Conservation (phyloP, 2,329 filamentous ascomycete species). For the Epichloe scottii region DNA sequence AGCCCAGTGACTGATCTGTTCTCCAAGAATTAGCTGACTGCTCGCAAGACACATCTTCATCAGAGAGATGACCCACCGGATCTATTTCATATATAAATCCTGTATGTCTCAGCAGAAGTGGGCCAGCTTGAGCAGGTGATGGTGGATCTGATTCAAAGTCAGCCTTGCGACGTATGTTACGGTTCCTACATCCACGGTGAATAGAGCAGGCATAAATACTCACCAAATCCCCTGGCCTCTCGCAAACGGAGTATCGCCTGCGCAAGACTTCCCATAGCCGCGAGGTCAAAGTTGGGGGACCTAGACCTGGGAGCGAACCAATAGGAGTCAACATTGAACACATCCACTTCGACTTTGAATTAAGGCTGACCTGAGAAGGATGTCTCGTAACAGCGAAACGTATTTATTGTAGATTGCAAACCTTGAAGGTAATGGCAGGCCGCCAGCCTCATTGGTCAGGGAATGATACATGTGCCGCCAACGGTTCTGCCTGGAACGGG, state of each 20-base stretch:
- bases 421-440: constrained; percentile 36
- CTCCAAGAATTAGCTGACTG: background rate
- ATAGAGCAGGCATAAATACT: constrained; percentile 12
- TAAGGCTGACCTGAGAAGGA: constrained; percentile 34
- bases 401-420: constrained; percentile 46
- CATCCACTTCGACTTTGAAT: background rate
- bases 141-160: constrained; percentile 9
- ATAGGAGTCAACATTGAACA: constrained; percentile 8
- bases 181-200: too few relatives aligned
- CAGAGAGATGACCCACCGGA: constrained; percentile 11
- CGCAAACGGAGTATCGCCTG: constrained; percentile 38
- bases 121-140: constrained; percentile 22
- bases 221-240: constrained; percentile 39
- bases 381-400: constrained; percentile 33
- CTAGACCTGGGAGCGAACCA: constrained; percentile 8
- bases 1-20: constrained; percentile 44
- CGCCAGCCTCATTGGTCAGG: constrained; percentile 39
- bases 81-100: constrained; percentile 12
- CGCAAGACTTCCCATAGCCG: constrained; percentile 36
- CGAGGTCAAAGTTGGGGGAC: constrained; percentile 41
- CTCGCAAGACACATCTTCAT: background rate
- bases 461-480: constrained; percentile 48
- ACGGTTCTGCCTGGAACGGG: constrained; percentile 32
- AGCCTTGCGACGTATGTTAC: background rate
- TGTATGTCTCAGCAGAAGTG: constrained; percentile 20